phyloP scores from a whole-genome alignment of 257 asterid genomes.

The Ballota nigra region DNA sequence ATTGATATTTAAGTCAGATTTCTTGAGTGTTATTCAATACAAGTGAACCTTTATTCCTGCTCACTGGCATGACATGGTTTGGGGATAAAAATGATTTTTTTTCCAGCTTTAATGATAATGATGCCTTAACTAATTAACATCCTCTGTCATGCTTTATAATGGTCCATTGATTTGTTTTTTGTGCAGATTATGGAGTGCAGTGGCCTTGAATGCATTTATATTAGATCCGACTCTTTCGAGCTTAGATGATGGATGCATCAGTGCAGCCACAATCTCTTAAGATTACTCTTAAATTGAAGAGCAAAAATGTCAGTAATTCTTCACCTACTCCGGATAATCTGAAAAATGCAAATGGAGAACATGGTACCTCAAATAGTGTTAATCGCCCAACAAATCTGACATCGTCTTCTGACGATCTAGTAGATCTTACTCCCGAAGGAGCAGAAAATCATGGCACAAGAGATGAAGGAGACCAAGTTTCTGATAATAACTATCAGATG shows the following conservation, averaged over 20 bases:
- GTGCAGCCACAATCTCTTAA: slow-evolving; percentile 36
- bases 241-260: slow-evolving; percentile 32
- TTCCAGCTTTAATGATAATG: background rate
- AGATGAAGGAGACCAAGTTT: slow-evolving; percentile 37
- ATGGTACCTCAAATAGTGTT: slow-evolving; percentile 27
- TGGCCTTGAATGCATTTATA: background rate
- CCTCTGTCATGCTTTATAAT: background rate
- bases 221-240: background rate
- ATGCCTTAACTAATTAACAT: background rate
- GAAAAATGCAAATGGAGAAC: slow-evolving; percentile 30
- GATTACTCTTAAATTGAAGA: slow-evolving; percentile 39
- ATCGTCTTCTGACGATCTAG: slow-evolving; percentile 30
- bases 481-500: slow-evolving; percentile 64
- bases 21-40: background rate
- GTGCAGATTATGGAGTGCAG: slow-evolving; percentile 3
- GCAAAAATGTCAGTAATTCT: slow-evolving; percentile 23
- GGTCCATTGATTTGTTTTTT: background rate
- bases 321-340: slow-evolving; percentile 26
- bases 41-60: background rate
- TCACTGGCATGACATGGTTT: background rate
- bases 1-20: background rate
- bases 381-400: slow-evolving; percentile 24
- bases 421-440: slow-evolving; percentile 31
- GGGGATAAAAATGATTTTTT: background rate
- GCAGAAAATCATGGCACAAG: slow-evolving; percentile 36